Evolutionary conservation across 768 basidiomycete genomes (phyloP).

Genomic region (Rhizopogon sp.): DNA sequence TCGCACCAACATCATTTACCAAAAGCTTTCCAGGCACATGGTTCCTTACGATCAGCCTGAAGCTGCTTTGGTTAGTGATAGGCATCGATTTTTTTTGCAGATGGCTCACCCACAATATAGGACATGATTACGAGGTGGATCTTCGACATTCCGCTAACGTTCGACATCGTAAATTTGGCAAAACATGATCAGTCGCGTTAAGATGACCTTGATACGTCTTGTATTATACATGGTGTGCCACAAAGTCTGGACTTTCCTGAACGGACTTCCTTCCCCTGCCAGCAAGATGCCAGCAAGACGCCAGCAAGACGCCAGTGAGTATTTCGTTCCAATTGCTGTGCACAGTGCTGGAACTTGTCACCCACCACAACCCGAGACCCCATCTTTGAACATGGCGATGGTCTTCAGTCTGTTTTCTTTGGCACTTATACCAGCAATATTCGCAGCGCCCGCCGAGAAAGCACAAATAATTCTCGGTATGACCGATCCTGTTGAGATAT

Average conservation of each 20-base stretch:
- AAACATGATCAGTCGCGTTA: not conserved
- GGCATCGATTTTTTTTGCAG: not conserved
- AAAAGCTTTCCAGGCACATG: constrained; percentile 61
- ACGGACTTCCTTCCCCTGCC: too few species aligned
- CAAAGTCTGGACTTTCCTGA: too few species aligned
- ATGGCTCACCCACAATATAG: constrained; percentile 23
- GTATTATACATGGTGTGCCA: not conserved
- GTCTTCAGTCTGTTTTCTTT: constrained; percentile 28
- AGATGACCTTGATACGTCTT: not conserved
- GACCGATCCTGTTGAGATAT: constrained; percentile 10
- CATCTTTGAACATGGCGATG: constrained; percentile 31
- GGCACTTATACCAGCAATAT: constrained; percentile 28
- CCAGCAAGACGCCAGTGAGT: too few species aligned
- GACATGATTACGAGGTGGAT: constrained; percentile 62
- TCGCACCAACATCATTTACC: not conserved
- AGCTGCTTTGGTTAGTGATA: constrained; percentile 61
- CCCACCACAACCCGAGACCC: too few species aligned
- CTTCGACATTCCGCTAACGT: constrained; percentile 41
- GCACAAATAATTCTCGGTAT: constrained; percentile 39
- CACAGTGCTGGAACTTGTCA: too few species aligned
- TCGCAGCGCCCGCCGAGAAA: constrained; percentile 38
- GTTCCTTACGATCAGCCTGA: constrained; percentile 89
- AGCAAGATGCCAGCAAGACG: too few species aligned
- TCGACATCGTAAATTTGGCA: not conserved
- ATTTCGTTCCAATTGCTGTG: too few species aligned